Evolutionary conservation across 805 yeast genomes (phyloP).

Genomic region (Yamadazyma laniorum): DNA sequence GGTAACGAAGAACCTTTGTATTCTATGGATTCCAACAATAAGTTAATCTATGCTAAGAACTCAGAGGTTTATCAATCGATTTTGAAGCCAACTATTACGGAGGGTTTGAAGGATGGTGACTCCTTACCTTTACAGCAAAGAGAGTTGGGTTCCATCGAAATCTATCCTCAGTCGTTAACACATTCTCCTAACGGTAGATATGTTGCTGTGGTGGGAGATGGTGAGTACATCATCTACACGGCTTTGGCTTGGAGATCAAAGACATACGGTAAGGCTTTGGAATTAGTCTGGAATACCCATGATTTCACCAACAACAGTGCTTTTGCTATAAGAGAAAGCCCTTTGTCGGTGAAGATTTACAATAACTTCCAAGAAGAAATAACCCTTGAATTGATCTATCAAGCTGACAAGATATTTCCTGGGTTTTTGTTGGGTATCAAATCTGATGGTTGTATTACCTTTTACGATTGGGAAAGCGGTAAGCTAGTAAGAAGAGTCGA

Average conservation of each 20-base stretch:
- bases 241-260: conserved; percentile 98
- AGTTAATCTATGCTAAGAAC: conserved; percentile 86
- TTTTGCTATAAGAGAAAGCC: conserved; percentile 77
- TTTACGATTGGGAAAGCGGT: conserved; percentile 94
- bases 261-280: conserved; percentile 84
- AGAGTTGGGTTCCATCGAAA: conserved; percentile 92
- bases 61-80: conserved; percentile 84
- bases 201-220: conserved; percentile 96
- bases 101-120: conserved; percentile 77
- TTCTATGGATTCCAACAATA: conserved; percentile 92
- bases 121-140: conserved; percentile 72
- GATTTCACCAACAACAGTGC: conserved; percentile 56
- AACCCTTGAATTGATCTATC: conserved; percentile 62
- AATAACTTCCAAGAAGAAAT: conserved; percentile 83
- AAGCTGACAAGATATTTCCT: conserved; percentile 78
- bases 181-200: conserved; percentile 98
- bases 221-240: conserved; percentile 93
- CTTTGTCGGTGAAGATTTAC: conserved; percentile 63
- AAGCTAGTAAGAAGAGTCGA: conserved; percentile 82
- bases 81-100: conserved; percentile 63
- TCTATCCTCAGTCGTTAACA: conserved; percentile 79
- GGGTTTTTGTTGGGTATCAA: conserved; percentile 88
- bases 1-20: conserved; percentile 94
- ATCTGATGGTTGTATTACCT: conserved; percentile 79
- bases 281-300: conserved; percentile 94